Conservation (phyloP, 805 yeast genomes). For the Pichia nanzhaoensis region DNA sequence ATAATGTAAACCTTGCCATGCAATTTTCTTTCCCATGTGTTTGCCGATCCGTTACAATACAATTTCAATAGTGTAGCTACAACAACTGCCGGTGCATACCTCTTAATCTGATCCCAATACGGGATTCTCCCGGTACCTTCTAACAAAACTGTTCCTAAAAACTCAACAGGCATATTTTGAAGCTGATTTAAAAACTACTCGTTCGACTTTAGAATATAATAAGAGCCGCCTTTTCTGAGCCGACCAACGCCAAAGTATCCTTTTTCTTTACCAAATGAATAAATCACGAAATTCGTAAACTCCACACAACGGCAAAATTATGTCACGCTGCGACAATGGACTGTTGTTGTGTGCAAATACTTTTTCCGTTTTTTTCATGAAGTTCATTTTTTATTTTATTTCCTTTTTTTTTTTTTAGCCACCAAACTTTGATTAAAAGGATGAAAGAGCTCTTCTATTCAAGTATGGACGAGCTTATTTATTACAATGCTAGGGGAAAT, state of each 20-base stretch:
- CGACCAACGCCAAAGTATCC: no score
- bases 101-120: conserved; percentile 54
- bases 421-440: not conserved
- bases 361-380: no score
- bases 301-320: no score
- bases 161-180: conserved; percentile 71
- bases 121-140: conserved; percentile 79
- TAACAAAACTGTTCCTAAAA: conserved; percentile 56
- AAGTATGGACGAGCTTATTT: conserved; percentile 45
- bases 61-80: conserved; percentile 49
- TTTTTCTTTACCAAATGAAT: no score
- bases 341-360: no score
- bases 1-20: conserved; percentile 82
- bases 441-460: not conserved
- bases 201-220: no score
- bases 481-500: conserved; percentile 41
- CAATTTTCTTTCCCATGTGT: conserved; percentile 88
- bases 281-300: no score
- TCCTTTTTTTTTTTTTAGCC: not conserved
- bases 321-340: no score
- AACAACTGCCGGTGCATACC: conserved; percentile 49
- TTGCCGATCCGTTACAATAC: conserved; percentile 71
- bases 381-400: not conserved
- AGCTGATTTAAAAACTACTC: no score
- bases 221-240: no score